phyloP scores from a whole-genome alignment of 2,329 filamentous ascomycete genomes.

The Colletotrichum abscissum region DNA sequence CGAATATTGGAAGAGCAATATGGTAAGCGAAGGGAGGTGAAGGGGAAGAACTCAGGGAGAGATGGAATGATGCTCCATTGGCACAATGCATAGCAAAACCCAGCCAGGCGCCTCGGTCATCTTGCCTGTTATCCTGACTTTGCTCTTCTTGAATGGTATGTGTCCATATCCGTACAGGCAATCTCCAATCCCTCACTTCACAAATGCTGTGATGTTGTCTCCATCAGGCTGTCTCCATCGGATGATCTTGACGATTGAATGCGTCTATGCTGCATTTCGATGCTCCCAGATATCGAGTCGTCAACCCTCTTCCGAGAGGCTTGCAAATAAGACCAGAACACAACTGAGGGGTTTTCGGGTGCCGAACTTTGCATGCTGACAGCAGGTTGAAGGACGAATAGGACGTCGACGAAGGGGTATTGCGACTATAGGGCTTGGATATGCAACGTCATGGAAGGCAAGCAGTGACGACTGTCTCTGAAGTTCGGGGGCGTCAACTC shows the following conservation, averaged over 20 bases:
- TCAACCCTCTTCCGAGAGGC: neutral
- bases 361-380: conserved; percentile 26
- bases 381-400: neutral
- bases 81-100: neutral
- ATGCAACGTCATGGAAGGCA: conserved; percentile 26
- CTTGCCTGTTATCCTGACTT: neutral
- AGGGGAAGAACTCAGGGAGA: neutral
- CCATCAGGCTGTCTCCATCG: neutral
- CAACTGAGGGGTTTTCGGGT: conserved; percentile 10
- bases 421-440: conserved; percentile 5
- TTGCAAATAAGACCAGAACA: neutral
- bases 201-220: neutral
- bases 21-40: conserved; percentile 13
- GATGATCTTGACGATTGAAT: neutral
- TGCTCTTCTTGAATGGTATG: neutral
- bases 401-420: neutral
- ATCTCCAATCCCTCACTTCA: neutral
- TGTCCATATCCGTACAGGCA: neutral
- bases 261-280: neutral
- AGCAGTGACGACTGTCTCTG: conserved; percentile 15
- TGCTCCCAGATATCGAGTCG: neutral
- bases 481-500: neutral
- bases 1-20: conserved; percentile 10
- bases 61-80: conserved; percentile 10
- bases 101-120: neutral